Evolutionary conservation across 1,284 basidiomycete genomes (phyloP).

Genomic region (Sphagnurus paluster): DNA sequence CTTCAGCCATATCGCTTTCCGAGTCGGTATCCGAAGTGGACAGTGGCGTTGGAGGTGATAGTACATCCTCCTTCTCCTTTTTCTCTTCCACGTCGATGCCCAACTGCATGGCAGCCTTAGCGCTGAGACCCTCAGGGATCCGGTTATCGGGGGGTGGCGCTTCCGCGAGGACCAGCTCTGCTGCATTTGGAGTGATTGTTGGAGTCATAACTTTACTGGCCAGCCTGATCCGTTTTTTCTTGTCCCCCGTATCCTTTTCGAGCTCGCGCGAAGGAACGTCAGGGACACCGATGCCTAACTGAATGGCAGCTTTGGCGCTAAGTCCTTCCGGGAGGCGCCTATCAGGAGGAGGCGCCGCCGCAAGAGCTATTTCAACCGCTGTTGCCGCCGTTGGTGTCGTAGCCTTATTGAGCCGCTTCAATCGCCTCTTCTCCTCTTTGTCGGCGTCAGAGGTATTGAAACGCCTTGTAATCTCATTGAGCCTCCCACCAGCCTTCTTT

Average conservation of each 20-base stretch:
- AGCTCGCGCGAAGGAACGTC: constrained; percentile 10
- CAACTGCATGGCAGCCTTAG: constrained; percentile 25
- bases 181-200: no score
- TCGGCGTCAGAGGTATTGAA: constrained; percentile 38
- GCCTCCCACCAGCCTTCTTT: constrained; percentile 21
- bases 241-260: no score
- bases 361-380: no score
- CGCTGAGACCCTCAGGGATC: no score
- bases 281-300: constrained; percentile 34
- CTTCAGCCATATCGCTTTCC: no score
- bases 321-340: constrained; percentile 27
- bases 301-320: constrained; percentile 41
- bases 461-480: constrained; percentile 25
- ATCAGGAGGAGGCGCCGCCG: constrained; percentile 2
- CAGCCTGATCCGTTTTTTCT: no score
- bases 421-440: constrained; percentile 26
- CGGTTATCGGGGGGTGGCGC: no score
- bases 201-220: no score
- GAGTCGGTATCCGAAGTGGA: neutral
- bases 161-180: no score
- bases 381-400: constrained; percentile 6
- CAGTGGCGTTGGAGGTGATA: constrained; percentile 1
- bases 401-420: constrained; percentile 20
- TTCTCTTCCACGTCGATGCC: constrained; percentile 19
- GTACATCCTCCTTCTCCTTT: neutral